A percentile compares a stretch with the other conserved stretches of the same genome.
Conservation (phyloP, 2,329 filamentous ascomycete species). For the Blastomyces parvus region DNA sequence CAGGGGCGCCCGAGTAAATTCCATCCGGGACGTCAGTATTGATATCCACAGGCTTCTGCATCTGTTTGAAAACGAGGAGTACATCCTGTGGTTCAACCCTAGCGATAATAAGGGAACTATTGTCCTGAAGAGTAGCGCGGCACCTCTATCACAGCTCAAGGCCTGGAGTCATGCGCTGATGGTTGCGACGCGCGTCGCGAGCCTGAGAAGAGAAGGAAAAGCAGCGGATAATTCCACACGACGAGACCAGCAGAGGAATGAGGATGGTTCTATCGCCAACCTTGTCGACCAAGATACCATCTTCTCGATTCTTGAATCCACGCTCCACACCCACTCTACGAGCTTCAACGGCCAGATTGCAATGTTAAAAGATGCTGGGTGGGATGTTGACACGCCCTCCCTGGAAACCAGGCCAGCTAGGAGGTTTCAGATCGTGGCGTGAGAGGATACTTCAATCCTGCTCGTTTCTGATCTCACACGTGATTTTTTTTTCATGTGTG, state of each 20-base stretch:
- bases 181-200: conserved; percentile 27
- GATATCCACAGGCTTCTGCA: conserved; percentile 42
- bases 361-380: conserved; percentile 44
- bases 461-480: too few relatives aligned
- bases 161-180: conserved; percentile 55
- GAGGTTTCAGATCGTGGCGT: conserved; percentile 23
- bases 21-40: conserved; percentile 27
- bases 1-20: conserved; percentile 12
- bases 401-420: conserved; percentile 55
- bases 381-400: conserved; percentile 55
- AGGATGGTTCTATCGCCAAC: conserved; percentile 25
- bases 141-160: conserved; percentile 44
- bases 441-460: background rate
- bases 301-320: conserved; percentile 29
- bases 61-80: conserved; percentile 44
- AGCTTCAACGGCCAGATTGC: conserved; percentile 40
- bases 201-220: background rate
- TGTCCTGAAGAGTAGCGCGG: conserved; percentile 52
- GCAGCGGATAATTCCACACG: background rate
- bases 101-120: conserved; percentile 43
- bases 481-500: too few relatives aligned
- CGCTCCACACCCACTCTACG: conserved; percentile 29
- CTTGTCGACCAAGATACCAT: conserved; percentile 28
- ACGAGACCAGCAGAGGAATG: background rate
- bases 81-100: conserved; percentile 52